Evolutionary conservation across 805 yeast species (phyloP).

Genomic region (Tetrapisispora fleetii): DNA sequence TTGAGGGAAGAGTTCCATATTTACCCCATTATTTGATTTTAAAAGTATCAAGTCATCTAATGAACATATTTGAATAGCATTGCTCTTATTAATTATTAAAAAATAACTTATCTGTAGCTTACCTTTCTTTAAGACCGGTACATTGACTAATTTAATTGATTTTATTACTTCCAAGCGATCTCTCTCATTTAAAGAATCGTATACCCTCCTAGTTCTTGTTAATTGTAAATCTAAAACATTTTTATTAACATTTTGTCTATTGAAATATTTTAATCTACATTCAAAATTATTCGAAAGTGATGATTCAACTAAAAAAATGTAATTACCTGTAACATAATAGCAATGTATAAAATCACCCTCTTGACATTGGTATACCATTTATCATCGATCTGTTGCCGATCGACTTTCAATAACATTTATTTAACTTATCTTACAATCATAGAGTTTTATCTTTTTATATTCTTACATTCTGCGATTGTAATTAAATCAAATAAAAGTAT

Average conservation of each 20-base stretch:
- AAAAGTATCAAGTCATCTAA: conserved; percentile 6
- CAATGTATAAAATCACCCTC: conserved; percentile 8
- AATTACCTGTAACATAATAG: conserved; percentile 5
- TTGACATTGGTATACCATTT: conserved; percentile 5
- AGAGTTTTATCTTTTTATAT: background rate
- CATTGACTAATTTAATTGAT: conserved; percentile 3
- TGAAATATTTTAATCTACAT: conserved; percentile 4
- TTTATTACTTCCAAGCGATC: background rate
- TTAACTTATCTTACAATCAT: background rate
- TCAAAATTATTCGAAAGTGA: conserved; percentile 3
- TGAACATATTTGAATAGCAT: conserved; percentile 10
- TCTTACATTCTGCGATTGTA: background rate
- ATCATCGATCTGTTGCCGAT: background rate
- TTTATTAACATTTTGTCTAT: background rate
- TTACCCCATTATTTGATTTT: background rate
- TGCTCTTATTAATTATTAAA: conserved; percentile 9
- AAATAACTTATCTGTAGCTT: background rate
- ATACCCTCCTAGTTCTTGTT: background rate
- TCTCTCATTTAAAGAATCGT: background rate
- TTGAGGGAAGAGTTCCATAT: background rate
- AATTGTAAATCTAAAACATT: conserved; percentile 3
- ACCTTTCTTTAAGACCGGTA: conserved; percentile 2
- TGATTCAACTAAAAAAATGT: conserved; percentile 8
- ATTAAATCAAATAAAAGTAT: background rate
- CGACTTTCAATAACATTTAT: background rate